A percentile compares a stretch with the other conserved stretches of the same genome.
Conservation (phyloP, 257 asterid genomes). For the Petunia secreta region DNA sequence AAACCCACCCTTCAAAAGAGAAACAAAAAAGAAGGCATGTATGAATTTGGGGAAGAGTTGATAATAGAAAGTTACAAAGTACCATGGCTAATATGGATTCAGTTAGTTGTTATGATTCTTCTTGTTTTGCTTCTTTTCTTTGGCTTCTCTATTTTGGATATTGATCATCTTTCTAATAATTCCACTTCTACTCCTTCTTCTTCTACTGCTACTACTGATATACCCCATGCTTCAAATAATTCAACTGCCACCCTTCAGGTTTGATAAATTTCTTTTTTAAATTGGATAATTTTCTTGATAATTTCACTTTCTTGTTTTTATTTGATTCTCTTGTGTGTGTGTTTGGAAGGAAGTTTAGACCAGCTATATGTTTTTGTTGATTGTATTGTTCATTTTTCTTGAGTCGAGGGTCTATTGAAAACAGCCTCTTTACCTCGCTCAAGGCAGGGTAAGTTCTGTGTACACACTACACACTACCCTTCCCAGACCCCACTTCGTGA, state of each 20-base stretch:
- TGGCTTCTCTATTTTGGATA: slow-evolving; percentile 54
- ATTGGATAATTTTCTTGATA: background rate
- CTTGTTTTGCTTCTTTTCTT: slow-evolving; percentile 56
- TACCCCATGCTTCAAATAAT: background rate
- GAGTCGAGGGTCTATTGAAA: too few relatives aligned
- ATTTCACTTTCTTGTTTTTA: background rate
- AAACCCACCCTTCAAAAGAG: background rate
- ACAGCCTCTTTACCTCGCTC: too few relatives aligned
- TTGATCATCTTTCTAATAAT: slow-evolving; percentile 26
- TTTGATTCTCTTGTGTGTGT: too few relatives aligned
- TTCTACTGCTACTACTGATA: slow-evolving; percentile 29
- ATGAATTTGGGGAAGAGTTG: slow-evolving; percentile 69
- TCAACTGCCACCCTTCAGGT: slow-evolving; percentile 6
- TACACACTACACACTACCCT: too few relatives aligned
- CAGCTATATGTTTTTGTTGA: too few relatives aligned
- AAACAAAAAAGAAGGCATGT: slow-evolving; percentile 35
- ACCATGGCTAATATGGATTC: slow-evolving; percentile 87
- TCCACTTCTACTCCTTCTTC: slow-evolving; percentile 38
- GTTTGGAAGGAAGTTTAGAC: too few relatives aligned
- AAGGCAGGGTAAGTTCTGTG: too few relatives aligned
- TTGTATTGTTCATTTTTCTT: too few relatives aligned
- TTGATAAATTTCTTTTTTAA: background rate
- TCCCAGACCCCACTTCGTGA: too few relatives aligned
- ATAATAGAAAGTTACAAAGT: slow-evolving; percentile 59
- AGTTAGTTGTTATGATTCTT: slow-evolving; percentile 61